Percentiles rank a stretch among this genome's conserved stretches.
phyloP scores from a whole-genome alignment of 2,329 filamentous ascomycete genomes.

The Aspergillus chevalieri region DNA sequence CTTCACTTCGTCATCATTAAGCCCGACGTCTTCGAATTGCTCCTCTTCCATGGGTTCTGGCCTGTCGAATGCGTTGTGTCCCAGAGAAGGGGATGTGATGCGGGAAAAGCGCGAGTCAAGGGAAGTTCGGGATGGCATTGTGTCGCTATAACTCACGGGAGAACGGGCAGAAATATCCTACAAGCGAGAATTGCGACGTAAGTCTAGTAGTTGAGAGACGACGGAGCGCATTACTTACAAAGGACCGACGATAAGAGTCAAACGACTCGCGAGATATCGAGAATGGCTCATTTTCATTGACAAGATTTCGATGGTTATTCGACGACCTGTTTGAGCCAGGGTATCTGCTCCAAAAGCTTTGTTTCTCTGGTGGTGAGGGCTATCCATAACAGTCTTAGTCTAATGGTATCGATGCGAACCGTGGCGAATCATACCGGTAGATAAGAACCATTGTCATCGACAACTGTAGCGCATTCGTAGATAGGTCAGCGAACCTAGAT shows the following conservation, averaged over 20 bases:
- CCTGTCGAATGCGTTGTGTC: conserved; percentile 52
- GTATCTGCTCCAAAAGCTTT: conserved; percentile 64
- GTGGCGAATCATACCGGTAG: conserved; percentile 61
- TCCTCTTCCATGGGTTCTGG: conserved; percentile 67
- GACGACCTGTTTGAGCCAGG: conserved; percentile 45
- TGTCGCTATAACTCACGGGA: conserved; percentile 59
- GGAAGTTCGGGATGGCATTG: conserved; percentile 63
- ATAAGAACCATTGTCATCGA: conserved; percentile 92
- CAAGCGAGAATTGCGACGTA: conserved; percentile 1
- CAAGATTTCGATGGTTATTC: conserved; percentile 54
- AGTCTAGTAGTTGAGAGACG: neutral
- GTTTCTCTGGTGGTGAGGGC: conserved; percentile 86
- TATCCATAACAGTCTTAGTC: conserved; percentile 30
- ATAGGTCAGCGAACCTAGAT: conserved; percentile 11
- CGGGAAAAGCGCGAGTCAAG: conserved; percentile 68
- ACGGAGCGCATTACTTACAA: conserved; percentile 55
- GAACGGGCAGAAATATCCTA: conserved; percentile 89
- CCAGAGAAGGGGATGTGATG: conserved; percentile 56
- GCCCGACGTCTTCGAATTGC: conserved; percentile 80
- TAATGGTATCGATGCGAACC: neutral
- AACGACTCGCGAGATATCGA: conserved; percentile 95
- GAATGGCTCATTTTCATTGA: conserved; percentile 84
- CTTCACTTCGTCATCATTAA: conserved; percentile 64
- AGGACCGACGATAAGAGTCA: conserved; percentile 91
- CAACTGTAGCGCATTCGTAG: conserved; percentile 55